Percentiles rank a stretch among this genome's conserved stretches.
Conservation (phyloP, 208 protist species). For the Spongospora subterranea region DNA sequence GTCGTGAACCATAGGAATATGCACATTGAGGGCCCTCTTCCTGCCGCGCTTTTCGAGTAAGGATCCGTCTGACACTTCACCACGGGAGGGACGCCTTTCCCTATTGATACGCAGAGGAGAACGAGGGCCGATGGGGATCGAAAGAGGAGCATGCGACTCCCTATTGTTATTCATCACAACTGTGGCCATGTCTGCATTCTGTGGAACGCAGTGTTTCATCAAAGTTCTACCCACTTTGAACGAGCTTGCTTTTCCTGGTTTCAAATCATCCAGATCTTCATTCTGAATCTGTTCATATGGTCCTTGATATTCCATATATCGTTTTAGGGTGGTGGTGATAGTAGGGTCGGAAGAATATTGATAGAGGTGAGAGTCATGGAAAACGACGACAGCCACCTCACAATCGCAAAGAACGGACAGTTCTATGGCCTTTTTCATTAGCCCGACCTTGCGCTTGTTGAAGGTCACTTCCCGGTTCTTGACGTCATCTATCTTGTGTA, state of each 20-base stretch:
- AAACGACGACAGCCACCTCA: slow-evolving; percentile 78
- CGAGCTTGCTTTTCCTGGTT: slow-evolving; percentile 21
- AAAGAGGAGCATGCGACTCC: background rate
- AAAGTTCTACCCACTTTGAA: slow-evolving; percentile 30
- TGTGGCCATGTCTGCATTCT: background rate
- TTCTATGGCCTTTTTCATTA: slow-evolving; percentile 84
- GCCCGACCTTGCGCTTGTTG: slow-evolving; percentile 78
- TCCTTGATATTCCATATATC: background rate
- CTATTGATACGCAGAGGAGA: background rate
- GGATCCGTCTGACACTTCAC: background rate
- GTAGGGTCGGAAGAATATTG: slow-evolving; percentile 7
- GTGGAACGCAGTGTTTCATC: background rate
- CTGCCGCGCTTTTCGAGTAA: background rate
- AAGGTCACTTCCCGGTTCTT: slow-evolving; percentile 77
- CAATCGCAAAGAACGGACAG: slow-evolving; percentile 82
- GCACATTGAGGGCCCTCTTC: background rate
- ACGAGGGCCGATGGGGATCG: background rate
- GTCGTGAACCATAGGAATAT: background rate
- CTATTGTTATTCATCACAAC: background rate
- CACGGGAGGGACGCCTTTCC: background rate
- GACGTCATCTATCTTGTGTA: slow-evolving; percentile 73
- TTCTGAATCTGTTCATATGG: slow-evolving; percentile 1
- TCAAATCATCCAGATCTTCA: slow-evolving; percentile 30
- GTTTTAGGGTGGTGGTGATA: slow-evolving; percentile 2
- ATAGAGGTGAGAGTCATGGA: slow-evolving; percentile 63